A percentile compares a stretch with the other conserved stretches of the same genome.
Evolutionary conservation across 1,139 yeast genomes (phyloP).

Genomic region (Saccharomycopsis crataegensis): DNA sequence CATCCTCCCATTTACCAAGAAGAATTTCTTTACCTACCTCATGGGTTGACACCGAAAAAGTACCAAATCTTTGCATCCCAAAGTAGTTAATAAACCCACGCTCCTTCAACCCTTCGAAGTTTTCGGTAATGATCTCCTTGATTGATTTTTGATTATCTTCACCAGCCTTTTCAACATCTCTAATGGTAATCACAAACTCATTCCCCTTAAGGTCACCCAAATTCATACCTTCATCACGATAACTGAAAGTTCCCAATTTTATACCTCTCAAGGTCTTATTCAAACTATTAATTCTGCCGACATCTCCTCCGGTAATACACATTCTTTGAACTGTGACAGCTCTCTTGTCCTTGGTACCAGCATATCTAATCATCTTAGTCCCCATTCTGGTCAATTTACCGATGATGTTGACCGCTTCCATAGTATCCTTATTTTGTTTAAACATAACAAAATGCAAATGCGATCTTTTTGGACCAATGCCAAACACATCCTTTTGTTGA

Average conservation of each 20-base stretch:
- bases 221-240: slow-evolving; percentile 52
- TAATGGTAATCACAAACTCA: slow-evolving; percentile 75
- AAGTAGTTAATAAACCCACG: slow-evolving; percentile 87
- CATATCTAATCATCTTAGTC: slow-evolving; percentile 62
- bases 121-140: slow-evolving; percentile 39
- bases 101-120: slow-evolving; percentile 51
- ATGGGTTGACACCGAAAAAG: slow-evolving; percentile 89
- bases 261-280: slow-evolving; percentile 71
- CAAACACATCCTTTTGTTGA: slow-evolving; percentile 34
- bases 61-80: slow-evolving; percentile 97
- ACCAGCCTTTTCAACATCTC: slow-evolving; percentile 44
- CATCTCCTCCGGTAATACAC: slow-evolving; percentile 62
- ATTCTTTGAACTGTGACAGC: slow-evolving; percentile 90
- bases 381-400: slow-evolving; percentile 70
- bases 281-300: slow-evolving; percentile 71
- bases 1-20: slow-evolving; percentile 69
- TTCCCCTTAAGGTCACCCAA: slow-evolving; percentile 86
- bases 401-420: slow-evolving; percentile 81
- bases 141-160: slow-evolving; percentile 25
- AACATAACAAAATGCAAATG: slow-evolving; percentile 74
- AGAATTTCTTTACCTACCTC: slow-evolving; percentile 68
- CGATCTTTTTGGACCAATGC: slow-evolving; percentile 62
- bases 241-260: slow-evolving; percentile 69
- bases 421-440: slow-evolving; percentile 94
- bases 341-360: slow-evolving; percentile 96